These are phyloP conservation scores for Mycena albidolilacea DNA, from an alignment of 768 basidiomycete species.

Conservation along the genomic window DNA sequence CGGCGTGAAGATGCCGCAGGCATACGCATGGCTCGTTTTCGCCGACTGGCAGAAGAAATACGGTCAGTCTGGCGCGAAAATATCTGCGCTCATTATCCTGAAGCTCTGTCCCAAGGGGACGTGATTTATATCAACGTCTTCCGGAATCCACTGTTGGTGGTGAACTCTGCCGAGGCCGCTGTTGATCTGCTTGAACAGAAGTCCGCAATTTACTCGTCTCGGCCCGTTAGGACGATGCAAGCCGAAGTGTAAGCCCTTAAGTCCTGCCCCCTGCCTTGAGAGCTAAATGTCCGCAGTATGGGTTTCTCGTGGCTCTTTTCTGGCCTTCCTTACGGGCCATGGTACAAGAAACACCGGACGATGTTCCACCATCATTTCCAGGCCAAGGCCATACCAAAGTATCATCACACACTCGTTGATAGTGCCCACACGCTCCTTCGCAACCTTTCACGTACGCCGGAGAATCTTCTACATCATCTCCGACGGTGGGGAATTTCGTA, in stretches of 20 bases:
- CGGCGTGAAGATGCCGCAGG: slow-evolving; percentile 51
- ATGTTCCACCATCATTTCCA: slow-evolving; percentile 49
- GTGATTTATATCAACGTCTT: slow-evolving; percentile 67
- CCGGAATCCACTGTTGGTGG: slow-evolving; percentile 62
- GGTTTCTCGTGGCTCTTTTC: slow-evolving; percentile 39
- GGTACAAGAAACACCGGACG: slow-evolving; percentile 48
- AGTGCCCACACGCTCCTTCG: slow-evolving; percentile 50
- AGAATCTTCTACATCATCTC: slow-evolving; percentile 15
- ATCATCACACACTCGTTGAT: slow-evolving; percentile 49
- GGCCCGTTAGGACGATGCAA: slow-evolving; percentile 48
- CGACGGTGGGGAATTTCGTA: slow-evolving; percentile 7
- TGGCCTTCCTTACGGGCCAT: slow-evolving; percentile 32
- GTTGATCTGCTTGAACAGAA: slow-evolving; percentile 71
- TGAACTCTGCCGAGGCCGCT: slow-evolving; percentile 62
- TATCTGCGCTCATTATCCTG: slow-evolving; percentile 5
- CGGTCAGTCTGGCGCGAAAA: slow-evolving; percentile 47
- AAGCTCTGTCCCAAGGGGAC: slow-evolving; percentile 55
- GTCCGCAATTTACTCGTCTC: slow-evolving; percentile 69
- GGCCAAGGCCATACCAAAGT: slow-evolving; percentile 35
- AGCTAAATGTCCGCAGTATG: slow-evolving; percentile 18
- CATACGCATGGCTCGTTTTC: slow-evolving; percentile 57
- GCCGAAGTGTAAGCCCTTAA: slow-evolving; percentile 28
- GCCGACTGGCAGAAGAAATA: slow-evolving; percentile 56
- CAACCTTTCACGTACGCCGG: slow-evolving; percentile 38
- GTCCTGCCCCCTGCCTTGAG: background rate